These are phyloP conservation scores for Ascochyta clinopodiicola DNA, from an alignment of 2,329 filamentous ascomycete genomes.

Conservation along the genomic window DNA sequence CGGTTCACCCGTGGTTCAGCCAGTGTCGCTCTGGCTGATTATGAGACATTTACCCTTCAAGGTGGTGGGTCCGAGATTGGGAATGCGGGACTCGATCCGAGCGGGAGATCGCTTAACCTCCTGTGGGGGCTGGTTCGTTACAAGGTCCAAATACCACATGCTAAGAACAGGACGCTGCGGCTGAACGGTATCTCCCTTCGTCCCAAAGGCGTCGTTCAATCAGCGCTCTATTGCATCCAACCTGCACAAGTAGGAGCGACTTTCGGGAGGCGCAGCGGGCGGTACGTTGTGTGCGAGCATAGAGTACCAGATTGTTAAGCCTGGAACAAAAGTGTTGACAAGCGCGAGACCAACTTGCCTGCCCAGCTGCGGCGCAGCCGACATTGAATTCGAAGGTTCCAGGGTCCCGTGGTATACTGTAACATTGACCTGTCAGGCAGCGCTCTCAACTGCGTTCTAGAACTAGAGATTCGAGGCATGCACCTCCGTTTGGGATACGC, in stretches of 20 bases:
- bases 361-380: neutral
- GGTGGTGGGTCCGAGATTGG: slow-evolving; percentile 18
- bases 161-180: slow-evolving; percentile 2
- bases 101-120: slow-evolving; percentile 21
- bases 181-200: neutral
- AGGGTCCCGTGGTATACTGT: neutral
- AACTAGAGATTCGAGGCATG: neutral
- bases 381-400: neutral
- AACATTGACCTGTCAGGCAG: slow-evolving; percentile 1
- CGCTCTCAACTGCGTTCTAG: neutral
- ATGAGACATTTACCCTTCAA: slow-evolving; percentile 14
- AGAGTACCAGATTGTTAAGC: neutral
- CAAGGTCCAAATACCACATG: slow-evolving; percentile 8
- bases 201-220: neutral
- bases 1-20: neutral
- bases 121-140: slow-evolving; percentile 7
- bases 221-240: neutral
- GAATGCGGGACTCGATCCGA: slow-evolving; percentile 19
- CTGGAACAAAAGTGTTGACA: neutral
- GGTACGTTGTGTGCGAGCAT: neutral
- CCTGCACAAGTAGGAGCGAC: neutral
- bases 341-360: neutral
- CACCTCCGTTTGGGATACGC: neutral
- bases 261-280: neutral
- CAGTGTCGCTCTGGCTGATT: slow-evolving; percentile 13